Base-by-base conservation (phyloP, 164 flowering plant species). In the Sedum album region DNA sequence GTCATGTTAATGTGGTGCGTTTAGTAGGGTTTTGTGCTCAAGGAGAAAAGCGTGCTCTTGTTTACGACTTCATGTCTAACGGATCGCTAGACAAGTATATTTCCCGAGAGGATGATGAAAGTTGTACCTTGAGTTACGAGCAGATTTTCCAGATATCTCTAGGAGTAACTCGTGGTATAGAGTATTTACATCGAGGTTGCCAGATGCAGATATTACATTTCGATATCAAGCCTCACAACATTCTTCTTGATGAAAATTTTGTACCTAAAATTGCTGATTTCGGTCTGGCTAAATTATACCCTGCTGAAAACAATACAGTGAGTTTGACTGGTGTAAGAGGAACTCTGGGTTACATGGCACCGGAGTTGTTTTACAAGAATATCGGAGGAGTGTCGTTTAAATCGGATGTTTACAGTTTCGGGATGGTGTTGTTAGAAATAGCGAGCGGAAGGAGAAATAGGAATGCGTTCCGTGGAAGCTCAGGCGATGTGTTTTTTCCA, bases 131-230 rank as follows among this genome's bases (percentile, higher is more conserved):
- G 26, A 51, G 57, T 26, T 51, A 51, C 25, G 26, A 51, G 57
- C 66, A 31, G 18, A 1, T 62, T 7, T 62, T 18, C 66, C 17
- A 62, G 36, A 62, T 62, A 31, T 18, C 66, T n/a, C 21, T 62
- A 15, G 66, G 66, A 0, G 39, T 62, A 3, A 39, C 66, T 62
- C 39, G 66, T 18, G 66, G 66, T 31, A 31, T 62, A 6, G 66
- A 36, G 39, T 62, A 62, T 23, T 17, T 62, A 1, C 66, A 62
- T 36, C 66, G 66, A 18, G 66, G 66, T 31, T 62, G 66, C 36
- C 23, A 36, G 1, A 62, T 36, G 36, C 66, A 36, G 10, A 61
- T 62, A 18, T 31, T 62, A 31, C 66, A 62, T 62, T 62, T 51
- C 7, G 26, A 51, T 26, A 51, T 51, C 28, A 51, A 51, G 57